Conservation (phyloP, 441 rosid species). For the Mallotus repandus region DNA sequence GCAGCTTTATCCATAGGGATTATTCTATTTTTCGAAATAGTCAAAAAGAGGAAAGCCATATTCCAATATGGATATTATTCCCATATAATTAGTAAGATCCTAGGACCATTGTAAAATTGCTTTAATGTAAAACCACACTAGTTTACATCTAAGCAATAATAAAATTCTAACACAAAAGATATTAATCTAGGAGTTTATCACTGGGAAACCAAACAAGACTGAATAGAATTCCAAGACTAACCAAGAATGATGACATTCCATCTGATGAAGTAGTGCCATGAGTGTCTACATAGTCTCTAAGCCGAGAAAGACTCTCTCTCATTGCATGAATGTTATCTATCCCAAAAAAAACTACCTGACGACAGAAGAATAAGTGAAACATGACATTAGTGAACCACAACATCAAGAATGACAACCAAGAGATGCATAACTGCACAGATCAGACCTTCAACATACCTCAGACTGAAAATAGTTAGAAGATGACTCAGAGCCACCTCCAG, state of each 20-base stretch:
- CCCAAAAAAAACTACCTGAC: constrained; percentile 92
- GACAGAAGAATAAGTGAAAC: constrained; percentile 17
- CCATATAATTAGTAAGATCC: not conserved
- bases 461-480: constrained; percentile 92
- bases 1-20: not conserved
- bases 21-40: not conserved
- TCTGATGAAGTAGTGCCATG: constrained; percentile 97
- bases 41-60: not conserved
- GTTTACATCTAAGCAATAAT: not conserved
- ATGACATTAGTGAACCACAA: constrained; percentile 14
- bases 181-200: not conserved
- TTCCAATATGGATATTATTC: not conserved
- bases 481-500: constrained; percentile 99
- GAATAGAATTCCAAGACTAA: constrained; percentile 38
- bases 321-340: constrained; percentile 99
- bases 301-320: constrained; percentile 97
- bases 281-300: constrained; percentile 95
- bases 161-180: not conserved
- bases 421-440: constrained; percentile 27
- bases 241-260: constrained; percentile 97
- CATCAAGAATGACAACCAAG: constrained; percentile 29
- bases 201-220: not conserved
- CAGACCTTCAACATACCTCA: constrained; percentile 62
- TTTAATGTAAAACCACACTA: not conserved
- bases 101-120: not conserved